These are phyloP conservation scores for Tuber microsphaerosporum DNA, from an alignment of 495 filamentous ascomycete species.

Conservation along the genomic window DNA sequence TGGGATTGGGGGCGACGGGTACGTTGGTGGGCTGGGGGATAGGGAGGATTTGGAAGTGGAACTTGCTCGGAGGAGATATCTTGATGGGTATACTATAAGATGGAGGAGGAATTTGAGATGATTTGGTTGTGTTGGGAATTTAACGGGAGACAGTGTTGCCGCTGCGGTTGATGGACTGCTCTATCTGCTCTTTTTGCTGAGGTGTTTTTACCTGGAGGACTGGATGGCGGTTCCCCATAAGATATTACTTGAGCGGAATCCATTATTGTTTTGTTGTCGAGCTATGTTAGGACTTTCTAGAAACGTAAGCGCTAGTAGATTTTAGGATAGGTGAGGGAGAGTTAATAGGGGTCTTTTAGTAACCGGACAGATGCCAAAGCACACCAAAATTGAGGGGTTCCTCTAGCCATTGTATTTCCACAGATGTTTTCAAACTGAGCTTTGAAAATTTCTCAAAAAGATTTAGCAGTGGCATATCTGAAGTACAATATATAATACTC, in stretches of 20 bases:
- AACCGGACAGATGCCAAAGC: too few relatives aligned
- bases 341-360: not conserved
- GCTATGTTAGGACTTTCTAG: not conserved
- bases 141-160: not conserved
- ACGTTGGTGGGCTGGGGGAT: not conserved
- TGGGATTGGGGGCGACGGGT: not conserved
- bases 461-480: too few relatives aligned
- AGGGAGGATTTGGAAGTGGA: not conserved
- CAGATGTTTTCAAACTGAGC: too few relatives aligned
- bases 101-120: not conserved
- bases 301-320: not conserved
- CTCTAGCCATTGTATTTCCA: too few relatives aligned
- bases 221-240: not conserved
- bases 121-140: not conserved
- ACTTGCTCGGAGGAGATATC: not conserved
- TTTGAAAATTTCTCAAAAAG: too few relatives aligned
- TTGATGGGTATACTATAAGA: not conserved
- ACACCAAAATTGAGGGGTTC: too few relatives aligned
- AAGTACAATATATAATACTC: too few relatives aligned
- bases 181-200: not conserved
- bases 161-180: not conserved
- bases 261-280: not conserved
- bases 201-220: not conserved
- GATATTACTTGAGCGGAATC: not conserved
- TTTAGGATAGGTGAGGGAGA: not conserved